Percentiles rank a stretch among this genome's conserved stretches.
These are phyloP conservation scores for Claviceps cyperi DNA, from an alignment of 2,329 filamentous ascomycete genomes.

Conservation along the genomic window DNA sequence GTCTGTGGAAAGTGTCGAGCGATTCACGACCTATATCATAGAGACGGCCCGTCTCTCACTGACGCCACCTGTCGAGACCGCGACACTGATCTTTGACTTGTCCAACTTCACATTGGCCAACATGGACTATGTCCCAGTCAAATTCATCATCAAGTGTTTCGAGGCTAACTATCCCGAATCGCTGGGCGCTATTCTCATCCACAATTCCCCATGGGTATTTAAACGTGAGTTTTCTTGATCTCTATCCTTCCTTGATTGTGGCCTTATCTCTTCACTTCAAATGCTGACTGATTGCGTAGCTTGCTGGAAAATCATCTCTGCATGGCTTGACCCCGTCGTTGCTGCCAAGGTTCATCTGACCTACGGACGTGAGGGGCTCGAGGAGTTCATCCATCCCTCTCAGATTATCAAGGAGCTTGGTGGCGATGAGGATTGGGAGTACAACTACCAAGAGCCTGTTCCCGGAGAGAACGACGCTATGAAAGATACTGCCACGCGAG, in stretches of 20 bases:
- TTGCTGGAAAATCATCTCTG: constrained; percentile 49
- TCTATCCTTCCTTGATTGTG: background rate
- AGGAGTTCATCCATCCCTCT: constrained; percentile 46
- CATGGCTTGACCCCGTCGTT: constrained; percentile 64
- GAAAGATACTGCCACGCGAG: constrained; percentile 27
- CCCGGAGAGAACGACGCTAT: constrained; percentile 44
- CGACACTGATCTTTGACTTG: constrained; percentile 54
- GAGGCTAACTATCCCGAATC: constrained; percentile 68
- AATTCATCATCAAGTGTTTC: constrained; percentile 68
- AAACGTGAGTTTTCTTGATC: constrained; percentile 15
- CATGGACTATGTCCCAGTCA: constrained; percentile 64
- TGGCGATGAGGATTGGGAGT: constrained; percentile 51
- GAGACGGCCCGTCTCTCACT: constrained; percentile 15
- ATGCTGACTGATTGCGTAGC: constrained; percentile 9
- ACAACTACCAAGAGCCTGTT: constrained; percentile 47
- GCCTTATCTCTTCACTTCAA: background rate
- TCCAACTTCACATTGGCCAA: constrained; percentile 55
- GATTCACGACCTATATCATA: constrained; percentile 25
- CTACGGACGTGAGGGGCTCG: constrained; percentile 45
- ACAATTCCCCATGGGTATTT: constrained; percentile 65
- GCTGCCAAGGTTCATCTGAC: constrained; percentile 60
- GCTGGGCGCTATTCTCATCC: constrained; percentile 54
- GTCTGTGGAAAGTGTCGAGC: constrained; percentile 20
- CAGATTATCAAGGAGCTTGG: constrained; percentile 42
- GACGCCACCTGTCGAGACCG: constrained; percentile 9